Evolutionary conservation across 1,284 basidiomycete genomes (phyloP).

Genomic region (Malassezia slooffiae): DNA sequence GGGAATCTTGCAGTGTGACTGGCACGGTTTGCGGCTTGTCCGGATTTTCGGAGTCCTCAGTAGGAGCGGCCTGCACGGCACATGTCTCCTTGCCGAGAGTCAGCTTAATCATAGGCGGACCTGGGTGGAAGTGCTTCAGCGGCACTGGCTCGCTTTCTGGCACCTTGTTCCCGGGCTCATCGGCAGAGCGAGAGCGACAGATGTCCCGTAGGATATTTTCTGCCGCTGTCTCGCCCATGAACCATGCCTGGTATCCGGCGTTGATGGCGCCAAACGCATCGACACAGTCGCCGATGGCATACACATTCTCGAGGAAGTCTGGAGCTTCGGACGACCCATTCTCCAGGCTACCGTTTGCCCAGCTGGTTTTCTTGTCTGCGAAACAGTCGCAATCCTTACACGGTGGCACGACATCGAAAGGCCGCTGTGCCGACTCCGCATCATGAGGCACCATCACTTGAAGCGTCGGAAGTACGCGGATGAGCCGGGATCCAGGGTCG

Average conservation of each 20-base stretch:
- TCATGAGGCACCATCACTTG: slow-evolving; percentile 37
- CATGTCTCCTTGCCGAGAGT: slow-evolving; percentile 35
- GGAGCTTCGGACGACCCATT: no score
- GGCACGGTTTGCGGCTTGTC: slow-evolving; percentile 1
- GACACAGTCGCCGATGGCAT: slow-evolving; percentile 42
- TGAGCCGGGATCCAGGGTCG: slow-evolving; percentile 27
- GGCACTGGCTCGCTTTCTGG: slow-evolving; percentile 6
- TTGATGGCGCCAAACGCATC: slow-evolving; percentile 45
- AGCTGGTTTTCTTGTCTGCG: slow-evolving; percentile 37
- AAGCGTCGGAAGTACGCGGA: slow-evolving; percentile 32
- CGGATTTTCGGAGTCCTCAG: slow-evolving; percentile 14
- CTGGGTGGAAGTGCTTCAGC: slow-evolving; percentile 27
- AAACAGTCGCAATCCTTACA: slow-evolving; percentile 46
- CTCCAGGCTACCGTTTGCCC: slow-evolving; percentile 7
- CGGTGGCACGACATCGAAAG: slow-evolving; percentile 30
- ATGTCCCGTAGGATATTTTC: slow-evolving; percentile 41
- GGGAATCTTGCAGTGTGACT: slow-evolving; percentile 31
- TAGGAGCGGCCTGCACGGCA: slow-evolving; percentile 31
- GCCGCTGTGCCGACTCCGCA: slow-evolving; percentile 27
- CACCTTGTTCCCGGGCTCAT: slow-evolving; percentile 1
- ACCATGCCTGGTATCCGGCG: slow-evolving; percentile 45
- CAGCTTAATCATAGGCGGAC: slow-evolving; percentile 39
- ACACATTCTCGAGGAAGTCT: slow-evolving; percentile 28
- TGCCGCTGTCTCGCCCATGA: slow-evolving; percentile 41
- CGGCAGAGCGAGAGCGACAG: slow-evolving; percentile 6